phyloP scores from a whole-genome alignment of 1,139 yeast genomes.

The Scheffersomyces insectosa region DNA sequence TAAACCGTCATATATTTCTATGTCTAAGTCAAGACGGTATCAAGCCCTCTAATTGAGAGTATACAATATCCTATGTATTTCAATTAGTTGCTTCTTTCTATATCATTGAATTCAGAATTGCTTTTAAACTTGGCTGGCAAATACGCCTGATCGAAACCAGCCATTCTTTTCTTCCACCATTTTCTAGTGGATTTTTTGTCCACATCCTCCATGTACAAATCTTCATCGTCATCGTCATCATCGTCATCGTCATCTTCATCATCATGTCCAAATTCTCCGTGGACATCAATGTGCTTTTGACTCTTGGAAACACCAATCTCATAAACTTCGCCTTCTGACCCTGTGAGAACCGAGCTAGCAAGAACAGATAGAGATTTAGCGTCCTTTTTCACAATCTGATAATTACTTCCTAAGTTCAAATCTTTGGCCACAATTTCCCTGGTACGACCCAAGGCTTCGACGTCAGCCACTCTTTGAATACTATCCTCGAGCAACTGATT shows the following conservation, averaged over 20 bases:
- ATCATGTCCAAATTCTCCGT: slow-evolving; percentile 20
- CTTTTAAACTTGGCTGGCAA: not conserved
- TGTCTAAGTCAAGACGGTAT: no score
- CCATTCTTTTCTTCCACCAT: slow-evolving; percentile 52
- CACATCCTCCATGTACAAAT: slow-evolving; percentile 41
- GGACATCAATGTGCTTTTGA: slow-evolving; percentile 20
- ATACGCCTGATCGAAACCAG: not conserved
- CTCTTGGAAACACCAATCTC: slow-evolving; percentile 16
- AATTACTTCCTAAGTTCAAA: slow-evolving; percentile 54
- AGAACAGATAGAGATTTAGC: slow-evolving; percentile 1
- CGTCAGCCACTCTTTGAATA: slow-evolving; percentile 69
- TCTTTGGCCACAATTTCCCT: slow-evolving; percentile 78
- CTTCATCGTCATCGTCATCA: slow-evolving; percentile 36
- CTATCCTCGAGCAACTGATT: slow-evolving; percentile 70
- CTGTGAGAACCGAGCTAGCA: not conserved
- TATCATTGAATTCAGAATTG: no score
- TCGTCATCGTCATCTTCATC: slow-evolving; percentile 20
- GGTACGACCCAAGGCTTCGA: slow-evolving; percentile 79
- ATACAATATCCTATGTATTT: no score
- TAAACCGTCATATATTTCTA: no score
- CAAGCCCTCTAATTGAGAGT: no score
- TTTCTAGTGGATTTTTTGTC: slow-evolving; percentile 36
- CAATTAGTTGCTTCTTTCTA: no score
- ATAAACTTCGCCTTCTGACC: slow-evolving; percentile 6
- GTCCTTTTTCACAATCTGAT: slow-evolving; percentile 16